Base-by-base conservation (phyloP, 225 moss, liverwort and hornwort genomes). In the Antitrichia curtipendula region DNA sequence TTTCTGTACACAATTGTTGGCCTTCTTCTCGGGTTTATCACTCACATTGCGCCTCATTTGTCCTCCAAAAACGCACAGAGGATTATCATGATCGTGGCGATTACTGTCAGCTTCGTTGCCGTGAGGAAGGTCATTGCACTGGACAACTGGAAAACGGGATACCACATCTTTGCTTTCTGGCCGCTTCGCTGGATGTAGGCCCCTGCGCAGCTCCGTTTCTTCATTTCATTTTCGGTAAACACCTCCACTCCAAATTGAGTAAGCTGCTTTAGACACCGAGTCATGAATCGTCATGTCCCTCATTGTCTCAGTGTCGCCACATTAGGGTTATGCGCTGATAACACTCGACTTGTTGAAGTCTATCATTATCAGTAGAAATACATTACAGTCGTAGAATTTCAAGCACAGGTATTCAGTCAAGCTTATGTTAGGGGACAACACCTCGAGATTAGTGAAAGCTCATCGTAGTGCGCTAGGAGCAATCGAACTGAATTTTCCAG, bases 111-210 rank as follows among this genome's bases (percentile, higher is more conserved):
- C 70, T 94, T 96, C 74, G 14, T 91, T 20, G 94, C 96, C 22
- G 96, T 97, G 16, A 87, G 93, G 52, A 95, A 94, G 91, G 96
- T 97, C 56, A 77, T 95, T 71, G 86, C 87, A 41, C 64, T 97
- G 23, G 97, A 96, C 78, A 92, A 96, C 63, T 97, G 96, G 96
- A 97, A 97, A 87, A 96, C 94, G 23, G 95, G 97, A 38, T 97
- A 97, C 85, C 91, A 34, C 79, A 88, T 96, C 86, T 94, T 94
- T 84, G 97, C 91, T 24, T 97, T 90, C 84, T 97, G 92, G 95
- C 96, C 96, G 31, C 75, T 69, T 31, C 81, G 92, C 45, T 90
- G 92, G 92, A 84, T 85, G 52, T 92, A 90, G 84, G 70, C 85
- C 45, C 62, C 79, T 61, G 25, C 60, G 68, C 36, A 53, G 17